Evolutionary conservation across 768 basidiomycete genomes (phyloP), one percentile per base, ranked within the genome.

Genomic region (Leccinum incarnatum): DNA sequence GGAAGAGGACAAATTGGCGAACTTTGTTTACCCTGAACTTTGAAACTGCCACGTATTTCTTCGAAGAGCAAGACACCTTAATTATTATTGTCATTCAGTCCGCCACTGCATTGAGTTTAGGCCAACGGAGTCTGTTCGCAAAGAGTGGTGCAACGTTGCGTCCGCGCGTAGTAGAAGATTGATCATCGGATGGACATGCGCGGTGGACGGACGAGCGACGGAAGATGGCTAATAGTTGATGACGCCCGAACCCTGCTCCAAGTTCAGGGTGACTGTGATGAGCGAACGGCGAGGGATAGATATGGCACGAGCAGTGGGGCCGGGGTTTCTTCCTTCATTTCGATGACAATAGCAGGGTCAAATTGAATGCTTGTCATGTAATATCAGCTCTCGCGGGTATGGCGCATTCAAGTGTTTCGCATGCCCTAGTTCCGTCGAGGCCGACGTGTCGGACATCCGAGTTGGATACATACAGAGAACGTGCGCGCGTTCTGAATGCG

Each of bases 121-220:
- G 30, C 40, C 54, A 36, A 48, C 54, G 56, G 63, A 51, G 51
- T 40, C 59, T 53, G 47, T 55, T 61, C 58, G 56, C 56, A 19
- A 57, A 62, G 56, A 58, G 51, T 53, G 45, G 17, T 58, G 53
- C 67, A 67, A 68, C 67, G 66, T 69, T 67, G 67, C 42, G 49
- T 58, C 55, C 67, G 54, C 51, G 61, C 67, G 58, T 45, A 46
- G 55, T 46, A 58, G 66, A 68, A 68, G 67, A 66, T 66, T 66
- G 66, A 68, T 67, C 48, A 67, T 67, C 66, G 65, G 66, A 57
- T 53, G 48, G 21, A 53, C 50, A 60, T 57, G 57, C 53, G 29
- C 25, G 57, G 56, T 61, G 45, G 21, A 58, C 57, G 62, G 64
- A 60, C 50, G 50, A 46, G 55, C 56, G 53, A 62, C 51, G 54